These are phyloP conservation scores for Paraphoma chrysanthemicola DNA, from an alignment of 2,329 filamentous ascomycete genomes.

Conservation along the genomic window DNA sequence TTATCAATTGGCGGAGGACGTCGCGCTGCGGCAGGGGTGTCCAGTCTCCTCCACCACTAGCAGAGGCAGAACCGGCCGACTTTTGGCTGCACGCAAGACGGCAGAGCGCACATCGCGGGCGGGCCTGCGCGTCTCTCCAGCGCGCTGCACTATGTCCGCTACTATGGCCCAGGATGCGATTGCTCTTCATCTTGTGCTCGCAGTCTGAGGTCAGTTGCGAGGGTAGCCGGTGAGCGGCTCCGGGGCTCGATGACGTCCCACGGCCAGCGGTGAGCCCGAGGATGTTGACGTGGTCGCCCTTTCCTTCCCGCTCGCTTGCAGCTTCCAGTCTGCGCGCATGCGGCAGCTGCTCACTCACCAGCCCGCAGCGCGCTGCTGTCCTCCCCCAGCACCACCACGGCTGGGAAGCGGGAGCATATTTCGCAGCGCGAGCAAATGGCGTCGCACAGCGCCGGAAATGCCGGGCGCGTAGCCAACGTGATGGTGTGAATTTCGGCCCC, in stretches of 20 bases:
- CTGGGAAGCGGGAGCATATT: constrained; percentile 14
- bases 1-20: constrained; percentile 22
- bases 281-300: constrained; percentile 8
- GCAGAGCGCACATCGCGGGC: neutral
- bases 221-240: neutral
- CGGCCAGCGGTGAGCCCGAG: constrained; percentile 16
- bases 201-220: neutral
- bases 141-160: neutral
- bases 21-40: constrained; percentile 20
- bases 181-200: neutral
- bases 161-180: neutral
- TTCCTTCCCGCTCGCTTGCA: constrained; percentile 6
- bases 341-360: neutral
- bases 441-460: constrained; percentile 24
- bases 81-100: constrained; percentile 6
- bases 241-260: constrained; percentile 11
- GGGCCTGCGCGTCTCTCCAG: neutral
- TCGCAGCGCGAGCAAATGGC: constrained; percentile 36
- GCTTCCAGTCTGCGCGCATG: constrained; percentile 4
- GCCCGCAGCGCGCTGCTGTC: neutral
- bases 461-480: constrained; percentile 42
- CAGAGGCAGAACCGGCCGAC: constrained; percentile 14
- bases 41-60: constrained; percentile 24
- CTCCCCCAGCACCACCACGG: neutral
- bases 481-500: constrained; percentile 17